These are phyloP conservation scores for Didymellaceae sp. DNA, from an alignment of 2,329 filamentous ascomycete genomes.

Conservation along the genomic window DNA sequence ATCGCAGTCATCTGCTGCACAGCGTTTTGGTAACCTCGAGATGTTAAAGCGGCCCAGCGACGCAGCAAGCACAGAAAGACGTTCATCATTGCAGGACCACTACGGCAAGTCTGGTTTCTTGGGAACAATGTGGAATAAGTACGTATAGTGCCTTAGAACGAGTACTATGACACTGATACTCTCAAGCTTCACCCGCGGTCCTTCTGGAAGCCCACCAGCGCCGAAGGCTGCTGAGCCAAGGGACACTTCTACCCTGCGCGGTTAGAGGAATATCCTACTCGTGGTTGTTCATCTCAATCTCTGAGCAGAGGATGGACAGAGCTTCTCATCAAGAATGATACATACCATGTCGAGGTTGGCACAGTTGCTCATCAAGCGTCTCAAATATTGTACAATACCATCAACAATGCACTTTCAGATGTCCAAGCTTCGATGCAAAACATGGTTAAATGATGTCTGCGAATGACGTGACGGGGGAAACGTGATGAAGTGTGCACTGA, in stretches of 20 bases:
- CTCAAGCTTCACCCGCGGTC: constrained; percentile 43
- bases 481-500: background rate
- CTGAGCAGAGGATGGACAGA: constrained; percentile 10
- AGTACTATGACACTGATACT: constrained; percentile 12
- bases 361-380: background rate
- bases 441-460: background rate
- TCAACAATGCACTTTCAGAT: no score
- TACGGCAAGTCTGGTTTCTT: constrained; percentile 44
- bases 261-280: constrained; percentile 14
- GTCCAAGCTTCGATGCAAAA: background rate
- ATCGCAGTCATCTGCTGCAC: constrained; percentile 37
- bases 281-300: constrained; percentile 12
- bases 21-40: constrained; percentile 41
- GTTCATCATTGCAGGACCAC: constrained; percentile 42
- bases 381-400: constrained; percentile 3
- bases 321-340: background rate
- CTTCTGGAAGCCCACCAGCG: constrained; percentile 15
- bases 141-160: background rate
- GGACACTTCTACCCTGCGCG: constrained; percentile 36
- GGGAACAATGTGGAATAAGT: constrained; percentile 47
- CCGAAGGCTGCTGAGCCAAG: constrained; percentile 24
- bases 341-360: background rate
- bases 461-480: background rate
- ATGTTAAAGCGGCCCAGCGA: constrained; percentile 44
- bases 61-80: constrained; percentile 33